Evolutionary conservation across 2,329 filamentous ascomycete genomes (phyloP).

Genomic region (Cryphonectria radicalis): DNA sequence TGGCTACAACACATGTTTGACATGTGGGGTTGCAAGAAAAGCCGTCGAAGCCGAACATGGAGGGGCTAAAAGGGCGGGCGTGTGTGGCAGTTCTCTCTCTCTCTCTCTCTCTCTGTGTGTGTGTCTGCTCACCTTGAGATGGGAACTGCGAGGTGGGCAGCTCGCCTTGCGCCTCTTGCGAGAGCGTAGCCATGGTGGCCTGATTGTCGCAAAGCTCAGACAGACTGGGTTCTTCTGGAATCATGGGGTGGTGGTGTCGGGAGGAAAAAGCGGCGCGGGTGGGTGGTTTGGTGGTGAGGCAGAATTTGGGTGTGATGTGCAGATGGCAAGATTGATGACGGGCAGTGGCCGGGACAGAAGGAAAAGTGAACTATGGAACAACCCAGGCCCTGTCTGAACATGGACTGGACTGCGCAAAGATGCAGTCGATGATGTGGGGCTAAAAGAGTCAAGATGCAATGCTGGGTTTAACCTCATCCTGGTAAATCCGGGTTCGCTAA

Average conservation of each 20-base stretch:
- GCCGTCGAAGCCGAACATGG: conserved; percentile 24
- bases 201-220: background rate
- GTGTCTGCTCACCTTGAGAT: conserved; percentile 21
- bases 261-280: conserved; percentile 4
- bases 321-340: conserved; percentile 27
- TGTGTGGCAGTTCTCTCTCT: conserved; percentile 10
- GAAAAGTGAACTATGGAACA: conserved; percentile 18
- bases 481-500: background rate
- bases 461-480: conserved; percentile 1
- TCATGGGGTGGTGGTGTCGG: background rate
- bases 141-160: conserved; percentile 17
- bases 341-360: conserved; percentile 17
- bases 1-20: background rate
- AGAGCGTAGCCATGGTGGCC: conserved; percentile 26
- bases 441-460: background rate
- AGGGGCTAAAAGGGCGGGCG: conserved; percentile 8
- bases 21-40: conserved; percentile 21
- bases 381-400: conserved; percentile 1
- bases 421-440: conserved; percentile 9
- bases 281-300: conserved; percentile 24
- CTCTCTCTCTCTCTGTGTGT: no score
- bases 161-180: conserved; percentile 28
- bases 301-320: conserved; percentile 21
- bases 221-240: conserved; percentile 4
- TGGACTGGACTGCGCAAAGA: conserved; percentile 9